Evolutionary conservation across 2,329 filamentous ascomycete species (phyloP), one percentile per base, ranked within the genome.

Genomic region (Cladophialophora immunda): DNA sequence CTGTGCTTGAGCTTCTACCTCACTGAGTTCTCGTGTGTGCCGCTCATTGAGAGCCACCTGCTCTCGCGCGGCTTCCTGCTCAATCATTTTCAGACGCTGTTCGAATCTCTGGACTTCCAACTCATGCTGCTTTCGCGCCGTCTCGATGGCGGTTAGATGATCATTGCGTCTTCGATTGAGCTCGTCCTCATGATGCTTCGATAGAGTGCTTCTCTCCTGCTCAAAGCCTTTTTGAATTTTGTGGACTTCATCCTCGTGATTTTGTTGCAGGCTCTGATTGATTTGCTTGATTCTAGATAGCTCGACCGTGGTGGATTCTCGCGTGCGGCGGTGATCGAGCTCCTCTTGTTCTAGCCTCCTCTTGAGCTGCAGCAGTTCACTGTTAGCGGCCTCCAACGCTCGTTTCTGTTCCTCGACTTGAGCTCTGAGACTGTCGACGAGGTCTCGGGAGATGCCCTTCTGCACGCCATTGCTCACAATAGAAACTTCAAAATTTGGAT

Each of bases 361-460:
- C 65, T 85, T 83, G 8, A 87, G 73, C 22, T 80, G 81, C 53
- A 89, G 77, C 29, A 86, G 76, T 38, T 88, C 84, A 9, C 83
- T 81, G 73, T 89, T 86, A 32, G 87, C 76, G 52, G 85, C 85
- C 66, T 88, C 83, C 32, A 90, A 80, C 1, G 81, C 81, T 68
- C 87, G 82, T 25, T 88, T 89, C 69, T 90, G 92, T 67, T 94
- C 90, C 67, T 91, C 89, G 0, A 97, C 78, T 75, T 97, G 90
- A 4, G 85, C 84, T 58, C 92, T 89, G 34, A 99, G 82, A 0
- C 91, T 90, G 77, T 99, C 95, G 3, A 99, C 92, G 41, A 98
- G 82, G 74, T 98, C 93, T 47, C 94, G 87, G n/a, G 96, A 97
- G 41, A 99, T 91, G 3, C 94, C 94, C 74, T 94, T 94, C 72